Base-by-base conservation (phyloP, 169 alveolate genomes). In the Cryptosporidium felis region DNA sequence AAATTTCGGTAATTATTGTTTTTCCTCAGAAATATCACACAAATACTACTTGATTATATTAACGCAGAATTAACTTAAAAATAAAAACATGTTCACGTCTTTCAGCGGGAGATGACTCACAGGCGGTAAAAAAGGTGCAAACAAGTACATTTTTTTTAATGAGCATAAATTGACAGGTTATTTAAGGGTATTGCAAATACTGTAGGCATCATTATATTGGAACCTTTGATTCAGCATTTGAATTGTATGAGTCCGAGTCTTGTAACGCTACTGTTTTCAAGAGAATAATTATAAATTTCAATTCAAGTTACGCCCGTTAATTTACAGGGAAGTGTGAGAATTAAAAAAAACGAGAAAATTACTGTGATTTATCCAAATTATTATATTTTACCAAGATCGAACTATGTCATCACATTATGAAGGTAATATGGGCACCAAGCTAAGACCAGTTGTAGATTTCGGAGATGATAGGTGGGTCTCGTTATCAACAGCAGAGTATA, bases 51-150 rank as follows among this genome's bases (percentile, higher is more conserved):
- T n/a, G n/a, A n/a, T n/a, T n/a, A n/a, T n/a, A n/a, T 45, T 65
- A 12, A 2, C 28, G n/a, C 2, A 0, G 16, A 45, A 5, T 44
- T 21, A 16, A 3, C 3, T 3, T 26, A 46, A 0, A 23, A 5
- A 8, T 28, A 16, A 30, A 12, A 65, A 9, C 62, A 65, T 65
- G 62, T 30, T 65, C 63, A 36, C 44, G 81, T 65, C 81, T 65
- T 46, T 18, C 36, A 4, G 62, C 62, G 45, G 62, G 34, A 3
- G 32, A 42, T 18, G 40, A n/a, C 79, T 60, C 53, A 65, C 62
- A 65, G 62, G 81, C 81, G 81, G 51, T 49, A 65, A 65, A 65
- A 65, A 65, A 65, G 81, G 81, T 65, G 81, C 81, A 65, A 65
- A 60, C 79, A 60, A 60, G 79, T 60, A 60, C 53, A 60, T 60